phyloP scores from a whole-genome alignment of 805 yeast species.

The Kodamaea restingae region DNA sequence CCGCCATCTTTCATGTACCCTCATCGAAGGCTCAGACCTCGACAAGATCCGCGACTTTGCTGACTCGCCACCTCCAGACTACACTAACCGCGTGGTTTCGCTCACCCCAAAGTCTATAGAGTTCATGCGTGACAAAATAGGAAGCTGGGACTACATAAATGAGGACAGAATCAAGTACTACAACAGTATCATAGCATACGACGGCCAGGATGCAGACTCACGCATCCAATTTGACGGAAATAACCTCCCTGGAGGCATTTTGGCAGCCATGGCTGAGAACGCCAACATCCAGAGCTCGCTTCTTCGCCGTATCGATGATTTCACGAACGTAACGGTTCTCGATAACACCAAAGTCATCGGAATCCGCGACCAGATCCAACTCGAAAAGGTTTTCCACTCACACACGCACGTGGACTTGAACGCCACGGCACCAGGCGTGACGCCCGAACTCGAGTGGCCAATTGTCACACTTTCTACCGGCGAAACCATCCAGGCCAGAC shows the following conservation, averaged over 20 bases:
- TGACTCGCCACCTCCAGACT: slow-evolving; percentile 42
- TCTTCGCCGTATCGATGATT: slow-evolving; percentile 42
- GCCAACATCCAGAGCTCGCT: slow-evolving; percentile 77
- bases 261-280: slow-evolving; percentile 86
- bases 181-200: slow-evolving; percentile 81
- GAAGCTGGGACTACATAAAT: slow-evolving; percentile 69
- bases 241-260: slow-evolving; percentile 33
- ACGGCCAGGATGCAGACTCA: slow-evolving; percentile 64
- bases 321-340: slow-evolving; percentile 36
- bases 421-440: slow-evolving; percentile 18
- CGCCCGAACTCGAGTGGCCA: slow-evolving; percentile 63
- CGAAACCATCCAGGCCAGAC: slow-evolving; percentile 55
- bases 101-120: slow-evolving; percentile 76
- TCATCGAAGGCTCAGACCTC: slow-evolving; percentile 72
- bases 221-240: slow-evolving; percentile 67
- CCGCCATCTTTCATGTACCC: slow-evolving; percentile 52
- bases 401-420: slow-evolving; percentile 16
- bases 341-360: slow-evolving; percentile 67
- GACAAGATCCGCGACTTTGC: slow-evolving; percentile 47
- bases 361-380: slow-evolving; percentile 31
- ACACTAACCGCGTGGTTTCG: slow-evolving; percentile 79
- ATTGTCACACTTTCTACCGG: slow-evolving; percentile 66
- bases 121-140: slow-evolving; percentile 57
- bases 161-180: slow-evolving; percentile 73
- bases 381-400: slow-evolving; percentile 6